Evolutionary conservation across 208 protist species (phyloP).

Genomic region (Trypanosoma congolense): DNA sequence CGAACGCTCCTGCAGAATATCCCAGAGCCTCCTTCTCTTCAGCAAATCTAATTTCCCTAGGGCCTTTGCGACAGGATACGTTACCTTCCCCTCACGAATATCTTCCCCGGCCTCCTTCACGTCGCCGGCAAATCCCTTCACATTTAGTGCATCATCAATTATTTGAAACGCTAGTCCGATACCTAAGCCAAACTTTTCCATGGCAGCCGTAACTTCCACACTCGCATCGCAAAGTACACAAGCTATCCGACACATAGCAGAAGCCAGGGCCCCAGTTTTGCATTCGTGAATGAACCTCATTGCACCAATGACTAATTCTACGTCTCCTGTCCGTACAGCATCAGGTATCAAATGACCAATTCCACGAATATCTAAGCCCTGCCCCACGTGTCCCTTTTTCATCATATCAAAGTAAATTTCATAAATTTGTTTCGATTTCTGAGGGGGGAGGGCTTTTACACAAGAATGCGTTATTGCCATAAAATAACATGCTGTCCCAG

Average conservation of each 20-base stretch:
- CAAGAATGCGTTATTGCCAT: conserved; percentile 40
- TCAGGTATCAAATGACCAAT: conserved; percentile 48
- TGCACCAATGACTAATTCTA: conserved; percentile 27
- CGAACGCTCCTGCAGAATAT: conserved; percentile 1
- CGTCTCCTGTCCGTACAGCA: conserved; percentile 36
- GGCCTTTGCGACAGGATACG: conserved; percentile 51
- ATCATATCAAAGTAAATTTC: conserved; percentile 61
- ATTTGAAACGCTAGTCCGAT: background rate
- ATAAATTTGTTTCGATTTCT: conserved; percentile 41
- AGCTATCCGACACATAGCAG: conserved; percentile 32
- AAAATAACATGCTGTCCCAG: conserved; percentile 67
- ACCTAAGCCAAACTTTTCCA: background rate
- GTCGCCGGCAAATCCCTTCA: conserved; percentile 33
- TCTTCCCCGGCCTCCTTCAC: conserved; percentile 43
- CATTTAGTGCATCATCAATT: conserved; percentile 34
- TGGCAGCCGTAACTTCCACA: background rate
- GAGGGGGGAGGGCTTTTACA: conserved; percentile 29
- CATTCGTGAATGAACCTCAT: conserved; percentile 44
- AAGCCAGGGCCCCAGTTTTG: conserved; percentile 47
- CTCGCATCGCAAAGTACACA: background rate
- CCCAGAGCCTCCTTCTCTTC: no score
- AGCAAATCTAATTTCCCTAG: conserved; percentile 25
- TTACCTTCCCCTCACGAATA: conserved; percentile 51
- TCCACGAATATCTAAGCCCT: conserved; percentile 64
- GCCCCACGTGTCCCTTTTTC: conserved; percentile 49